Evolutionary conservation across 2,329 filamentous ascomycete species (phyloP), one percentile per base, ranked within the genome.

Genomic region (Colletotrichum cereale): DNA sequence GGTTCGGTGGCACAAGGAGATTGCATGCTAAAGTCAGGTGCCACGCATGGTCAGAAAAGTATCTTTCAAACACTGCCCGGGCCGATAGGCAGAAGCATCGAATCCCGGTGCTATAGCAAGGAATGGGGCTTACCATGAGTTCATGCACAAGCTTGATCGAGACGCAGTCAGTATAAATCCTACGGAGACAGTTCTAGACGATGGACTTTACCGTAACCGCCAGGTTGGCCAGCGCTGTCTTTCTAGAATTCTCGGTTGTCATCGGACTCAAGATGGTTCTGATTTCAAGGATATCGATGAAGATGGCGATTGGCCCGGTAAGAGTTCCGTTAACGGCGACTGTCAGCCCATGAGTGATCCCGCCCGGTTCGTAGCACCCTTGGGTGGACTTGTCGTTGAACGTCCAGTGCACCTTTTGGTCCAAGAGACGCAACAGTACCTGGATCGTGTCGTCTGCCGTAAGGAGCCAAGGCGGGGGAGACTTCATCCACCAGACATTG

Each of bases 351-450:
- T 62, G 21, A 3, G 24, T 50, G 14, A 18, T 50, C 21, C 44
- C 60, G 5, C 5, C 21, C 10, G 60, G 60, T 2, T n/a, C 8
- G 34, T 62, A 62, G 5, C 1, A 26, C 3, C 11, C 24, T 7
- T 38, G 34, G 2, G n/a, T 62, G 11, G 60, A 36, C 42, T 62
- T 62, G 44, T 62, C 60, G n/a, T 50, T 62, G 60, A 62, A 62
- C 16, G 60, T 7, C 60, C 60, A 62, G 7, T 26, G 38, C n/a
- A 62, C 5, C 31, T 29, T 36, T 7, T 29, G 1, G 44, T 29
- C n/a, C 10, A 50, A 29, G 26, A 47, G 44, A 31, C 18, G 24
- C 31, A 10, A 26, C 31, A 62, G 7, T 0, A 18, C 7, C 12
- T n/a, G 1, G 7, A 62, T 29, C 4, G 47, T 21, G 21, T 62